These are phyloP conservation scores for Saturnispora halmiae DNA, from an alignment of 805 yeast species.

Conservation along the genomic window DNA sequence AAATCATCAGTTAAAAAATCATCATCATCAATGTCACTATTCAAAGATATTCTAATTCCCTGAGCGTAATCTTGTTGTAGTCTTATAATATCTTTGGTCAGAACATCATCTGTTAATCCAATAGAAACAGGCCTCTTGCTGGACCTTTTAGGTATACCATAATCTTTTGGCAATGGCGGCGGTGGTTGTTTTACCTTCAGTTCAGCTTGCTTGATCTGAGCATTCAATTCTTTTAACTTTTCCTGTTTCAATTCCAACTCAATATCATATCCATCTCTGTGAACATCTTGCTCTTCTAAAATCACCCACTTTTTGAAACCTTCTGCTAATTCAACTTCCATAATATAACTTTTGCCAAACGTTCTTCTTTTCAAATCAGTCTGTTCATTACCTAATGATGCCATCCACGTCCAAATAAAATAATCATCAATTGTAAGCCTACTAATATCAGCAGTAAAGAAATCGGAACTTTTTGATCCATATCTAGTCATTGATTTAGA, in stretches of 20 bases:
- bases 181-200: slow-evolving; percentile 20
- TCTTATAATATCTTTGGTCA: slow-evolving; percentile 1
- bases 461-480: slow-evolving; percentile 20
- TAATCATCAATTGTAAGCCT: slow-evolving; percentile 75
- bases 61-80: slow-evolving; percentile 7
- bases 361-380: slow-evolving; percentile 51
- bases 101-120: background rate
- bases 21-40: background rate
- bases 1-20: slow-evolving; percentile 3
- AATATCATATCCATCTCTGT: slow-evolving; percentile 28
- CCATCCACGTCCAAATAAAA: slow-evolving; percentile 87
- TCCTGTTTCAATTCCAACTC: slow-evolving; percentile 29
- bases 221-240: slow-evolving; percentile 24
- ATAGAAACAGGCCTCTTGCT: slow-evolving; percentile 1
- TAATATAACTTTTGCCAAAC: slow-evolving; percentile 74
- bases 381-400: slow-evolving; percentile 67
- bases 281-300: slow-evolving; percentile 55
- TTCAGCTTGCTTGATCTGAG: slow-evolving; percentile 24
- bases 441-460: slow-evolving; percentile 39
- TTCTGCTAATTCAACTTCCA: slow-evolving; percentile 71
- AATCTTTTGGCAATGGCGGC: slow-evolving; percentile 17
- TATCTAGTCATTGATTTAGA: slow-evolving; percentile 25
- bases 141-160: slow-evolving; percentile 10
- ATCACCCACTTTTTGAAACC: slow-evolving; percentile 72
- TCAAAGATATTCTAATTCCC: slow-evolving; percentile 1